phyloP scores from a whole-genome alignment of 225 moss, liverwort and hornwort genomes.

The Neckera pumila region DNA sequence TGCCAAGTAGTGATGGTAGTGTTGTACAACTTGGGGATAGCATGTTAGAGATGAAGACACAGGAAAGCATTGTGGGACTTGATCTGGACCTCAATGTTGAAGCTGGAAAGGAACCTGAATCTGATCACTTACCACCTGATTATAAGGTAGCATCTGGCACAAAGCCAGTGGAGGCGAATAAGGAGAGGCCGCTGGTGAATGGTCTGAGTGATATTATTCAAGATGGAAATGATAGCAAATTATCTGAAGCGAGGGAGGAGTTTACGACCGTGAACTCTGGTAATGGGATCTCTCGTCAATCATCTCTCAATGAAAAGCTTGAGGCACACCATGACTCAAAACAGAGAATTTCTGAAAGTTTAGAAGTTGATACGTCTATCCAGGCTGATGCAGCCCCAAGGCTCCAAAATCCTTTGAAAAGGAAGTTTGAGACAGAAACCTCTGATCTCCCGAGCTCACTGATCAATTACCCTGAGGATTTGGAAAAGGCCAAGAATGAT shows the following conservation, averaged over 20 bases:
- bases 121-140: conserved; percentile 12
- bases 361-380: neutral
- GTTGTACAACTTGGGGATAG: neutral
- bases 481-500: conserved; percentile 7
- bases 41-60: neutral
- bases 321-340: neutral
- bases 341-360: neutral
- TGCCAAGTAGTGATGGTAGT: conserved; percentile 1
- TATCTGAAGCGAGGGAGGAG: neutral
- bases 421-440: conserved; percentile 6
- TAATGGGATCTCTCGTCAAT: neutral
- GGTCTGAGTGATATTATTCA: neutral
- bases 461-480: neutral
- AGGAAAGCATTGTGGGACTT: conserved; percentile 13
- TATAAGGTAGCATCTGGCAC: neutral
- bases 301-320: neutral
- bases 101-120: conserved; percentile 35
- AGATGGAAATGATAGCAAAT: neutral
- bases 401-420: conserved; percentile 19
- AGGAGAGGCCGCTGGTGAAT: neutral
- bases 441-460: neutral
- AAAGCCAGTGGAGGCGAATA: neutral
- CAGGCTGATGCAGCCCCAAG: neutral
- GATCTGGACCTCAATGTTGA: conserved; percentile 43
- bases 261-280: neutral